Evolutionary conservation across 495 filamentous ascomycete species (phyloP).

Genomic region (Aspergillus asperescens): DNA sequence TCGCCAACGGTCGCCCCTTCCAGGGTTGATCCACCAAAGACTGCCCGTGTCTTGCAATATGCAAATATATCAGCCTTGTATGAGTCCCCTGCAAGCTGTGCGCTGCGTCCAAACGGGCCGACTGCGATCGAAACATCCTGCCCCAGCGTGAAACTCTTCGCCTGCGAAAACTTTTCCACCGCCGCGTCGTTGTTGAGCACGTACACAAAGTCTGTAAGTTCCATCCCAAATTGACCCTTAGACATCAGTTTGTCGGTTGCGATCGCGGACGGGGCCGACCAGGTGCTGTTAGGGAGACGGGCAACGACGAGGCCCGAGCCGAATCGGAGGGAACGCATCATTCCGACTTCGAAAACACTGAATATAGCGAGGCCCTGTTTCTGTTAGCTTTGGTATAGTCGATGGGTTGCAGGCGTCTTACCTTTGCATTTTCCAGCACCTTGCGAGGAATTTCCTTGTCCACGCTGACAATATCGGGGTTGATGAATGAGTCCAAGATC

Average conservation of each 20-base stretch:
- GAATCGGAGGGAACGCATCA: conserved; percentile 80
- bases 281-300: conserved; percentile 77
- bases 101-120: conserved; percentile 84
- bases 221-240: conserved; percentile 89
- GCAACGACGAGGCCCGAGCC: conserved; percentile 90
- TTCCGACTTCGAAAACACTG: conserved; percentile 85
- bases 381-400: not conserved
- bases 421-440: conserved; percentile 83
- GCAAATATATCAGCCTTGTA: conserved; percentile 81
- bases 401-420: conserved; percentile 28
- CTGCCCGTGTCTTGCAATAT: conserved; percentile 89
- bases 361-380: conserved; percentile 79
- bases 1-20: conserved; percentile 86
- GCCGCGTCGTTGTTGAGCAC: conserved; percentile 84
- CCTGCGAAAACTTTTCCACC: conserved; percentile 84
- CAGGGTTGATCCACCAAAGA: conserved; percentile 85
- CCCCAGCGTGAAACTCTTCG: conserved; percentile 76
- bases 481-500: conserved; percentile 84
- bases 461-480: conserved; percentile 75
- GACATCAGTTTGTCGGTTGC: conserved; percentile 78
- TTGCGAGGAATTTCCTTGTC: conserved; percentile 86
- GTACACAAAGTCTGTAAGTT: conserved; percentile 95
- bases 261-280: conserved; percentile 91
- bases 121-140: conserved; percentile 90
- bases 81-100: conserved; percentile 81